Evolutionary conservation across 2,329 filamentous ascomycete genomes (phyloP), one percentile per base, ranked within the genome.

Genomic region (Diplocarpon mali): DNA sequence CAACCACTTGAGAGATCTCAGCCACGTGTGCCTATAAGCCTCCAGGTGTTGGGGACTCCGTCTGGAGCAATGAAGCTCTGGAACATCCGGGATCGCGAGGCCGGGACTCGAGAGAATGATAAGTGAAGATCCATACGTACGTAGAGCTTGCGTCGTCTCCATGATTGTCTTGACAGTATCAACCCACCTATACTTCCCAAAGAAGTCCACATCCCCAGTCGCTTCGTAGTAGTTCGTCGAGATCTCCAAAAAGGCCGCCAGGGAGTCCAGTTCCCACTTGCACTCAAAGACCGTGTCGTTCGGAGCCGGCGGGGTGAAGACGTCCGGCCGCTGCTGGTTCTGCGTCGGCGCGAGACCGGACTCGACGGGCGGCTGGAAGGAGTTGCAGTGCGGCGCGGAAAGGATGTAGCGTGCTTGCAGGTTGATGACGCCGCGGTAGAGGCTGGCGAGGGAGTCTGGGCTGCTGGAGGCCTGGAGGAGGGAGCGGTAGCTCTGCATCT

Each of bases 241-340:
- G 5, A 96, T 71, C 35, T 85, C 78, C 7, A 96, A 71, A 63
- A 95, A 95, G 27, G 87, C 80, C 0, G 89, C 87, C 1, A 95
- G 73, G 10, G 85, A 90, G 67, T 95, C 89, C 37, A 95, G 78
- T 66, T 95, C 90, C 64, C 92, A 95, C 64, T 95, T 95, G 73
- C 90, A 95, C 64, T 95, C 90, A 60, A 92, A 95, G 0, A 94
- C 88, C 31, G 80, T 69, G 1, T 73, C 71, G 56, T 86, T 79
- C 54, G 87, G 86, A 0, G 71, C 65, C 0, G 87, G 85, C 45
- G 83, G 77, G 0, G 83, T 79, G n/a, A 62, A 68, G 52, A 83
- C 69, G 50, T 76, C 65, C 69, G 65, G 57, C 64, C 56, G 61
- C 85, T 75, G 76, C 2, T 71, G 67, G 56, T 83, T 83, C 11